Percentiles rank a stretch among this genome's conserved stretches.
These are phyloP conservation scores for Drechslera avenae DNA, from an alignment of 2,329 filamentous ascomycete species.

Conservation along the genomic window DNA sequence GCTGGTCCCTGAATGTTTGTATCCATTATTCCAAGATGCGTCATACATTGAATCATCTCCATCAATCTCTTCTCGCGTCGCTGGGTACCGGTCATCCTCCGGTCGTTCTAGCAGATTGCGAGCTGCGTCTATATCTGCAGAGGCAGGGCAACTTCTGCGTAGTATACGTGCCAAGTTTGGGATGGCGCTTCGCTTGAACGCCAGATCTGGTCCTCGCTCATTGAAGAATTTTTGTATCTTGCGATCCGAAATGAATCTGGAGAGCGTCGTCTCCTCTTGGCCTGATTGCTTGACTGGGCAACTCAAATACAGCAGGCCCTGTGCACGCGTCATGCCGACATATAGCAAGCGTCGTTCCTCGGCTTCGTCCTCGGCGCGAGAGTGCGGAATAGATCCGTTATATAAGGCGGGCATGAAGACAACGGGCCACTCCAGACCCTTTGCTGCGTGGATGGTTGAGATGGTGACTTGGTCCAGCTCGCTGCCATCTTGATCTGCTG, in stretches of 20 bases:
- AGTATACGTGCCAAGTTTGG: conserved; percentile 74
- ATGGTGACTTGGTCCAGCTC: conserved; percentile 75
- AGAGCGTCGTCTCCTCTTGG: conserved; percentile 67
- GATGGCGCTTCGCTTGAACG: conserved; percentile 67
- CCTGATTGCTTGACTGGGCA: conserved; percentile 72
- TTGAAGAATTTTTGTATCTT: conserved; percentile 60
- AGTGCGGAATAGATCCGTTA: conserved; percentile 88
- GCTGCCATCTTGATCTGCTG: conserved; percentile 67
- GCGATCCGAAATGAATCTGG: conserved; percentile 69
- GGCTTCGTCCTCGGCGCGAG: conserved; percentile 79
- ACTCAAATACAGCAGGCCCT: conserved; percentile 84
- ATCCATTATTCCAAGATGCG: conserved; percentile 16
- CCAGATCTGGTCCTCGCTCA: conserved; percentile 66
- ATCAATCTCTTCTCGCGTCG: conserved; percentile 44
- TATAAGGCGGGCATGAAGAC: conserved; percentile 93
- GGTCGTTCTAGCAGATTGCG: conserved; percentile 31
- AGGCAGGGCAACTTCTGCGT: conserved; percentile 63
- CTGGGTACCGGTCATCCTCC: conserved; percentile 46
- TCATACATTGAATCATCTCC: conserved; percentile 32
- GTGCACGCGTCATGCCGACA: conserved; percentile 94
- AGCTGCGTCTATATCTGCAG: conserved; percentile 39
- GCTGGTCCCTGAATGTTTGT: conserved; percentile 5
- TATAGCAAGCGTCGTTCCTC: conserved; percentile 91
- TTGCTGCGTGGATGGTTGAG: conserved; percentile 94
- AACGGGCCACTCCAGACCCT: conserved; percentile 94